These are phyloP conservation scores for Albifimbria verrucaria DNA, from an alignment of 2,329 filamentous ascomycete species.

Conservation along the genomic window DNA sequence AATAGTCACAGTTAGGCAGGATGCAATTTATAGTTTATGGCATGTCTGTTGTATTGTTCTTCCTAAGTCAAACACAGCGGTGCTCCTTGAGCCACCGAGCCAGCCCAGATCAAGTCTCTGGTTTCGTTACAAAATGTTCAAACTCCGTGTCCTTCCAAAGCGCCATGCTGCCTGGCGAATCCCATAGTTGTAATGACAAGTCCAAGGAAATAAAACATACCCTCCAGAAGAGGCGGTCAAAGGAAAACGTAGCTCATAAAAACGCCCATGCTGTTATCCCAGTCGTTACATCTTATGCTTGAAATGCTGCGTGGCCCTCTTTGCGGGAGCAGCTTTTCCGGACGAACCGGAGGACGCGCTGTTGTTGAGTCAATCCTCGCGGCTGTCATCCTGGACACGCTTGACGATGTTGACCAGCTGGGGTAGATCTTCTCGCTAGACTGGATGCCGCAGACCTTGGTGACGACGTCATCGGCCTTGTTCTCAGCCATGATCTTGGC, in stretches of 20 bases:
- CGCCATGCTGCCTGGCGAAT: slow-evolving; percentile 16
- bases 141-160: slow-evolving; percentile 14
- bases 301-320: neutral
- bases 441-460: slow-evolving; percentile 79
- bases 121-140: neutral
- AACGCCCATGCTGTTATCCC: neutral
- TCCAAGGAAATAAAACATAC: slow-evolving; percentile 6
- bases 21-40: too few relatives aligned
- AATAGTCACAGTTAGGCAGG: too few relatives aligned
- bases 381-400: slow-evolving; percentile 70
- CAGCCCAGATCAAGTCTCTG: neutral
- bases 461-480: slow-evolving; percentile 69
- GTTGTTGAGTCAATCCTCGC: slow-evolving; percentile 43
- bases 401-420: slow-evolving; percentile 74
- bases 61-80: neutral
- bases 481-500: slow-evolving; percentile 79
- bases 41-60: neutral
- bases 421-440: slow-evolving; percentile 73
- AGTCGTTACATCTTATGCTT: slow-evolving; percentile 4
- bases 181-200: neutral
- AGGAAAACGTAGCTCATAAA: slow-evolving; percentile 9
- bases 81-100: too few relatives aligned
- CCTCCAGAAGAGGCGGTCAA: neutral
- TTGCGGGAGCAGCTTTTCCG: too few relatives aligned
- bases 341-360: too few relatives aligned